phyloP scores from a whole-genome alignment of 2,329 filamentous ascomycete genomes.

The Ophiobolus disseminans region DNA sequence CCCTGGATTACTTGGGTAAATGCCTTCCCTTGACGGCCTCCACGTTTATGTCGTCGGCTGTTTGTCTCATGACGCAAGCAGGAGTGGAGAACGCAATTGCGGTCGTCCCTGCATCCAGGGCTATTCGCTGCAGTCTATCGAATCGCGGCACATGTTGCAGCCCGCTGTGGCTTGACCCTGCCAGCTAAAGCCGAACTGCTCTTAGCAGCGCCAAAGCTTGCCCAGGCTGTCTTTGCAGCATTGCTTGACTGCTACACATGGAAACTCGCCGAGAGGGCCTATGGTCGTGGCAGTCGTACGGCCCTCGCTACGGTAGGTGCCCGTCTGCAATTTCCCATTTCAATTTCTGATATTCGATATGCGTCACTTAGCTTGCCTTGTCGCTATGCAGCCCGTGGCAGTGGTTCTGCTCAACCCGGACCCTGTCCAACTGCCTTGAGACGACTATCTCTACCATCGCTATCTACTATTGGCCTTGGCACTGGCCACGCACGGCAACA shows the following conservation, averaged over 20 bases:
- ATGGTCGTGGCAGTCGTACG: constrained; percentile 68
- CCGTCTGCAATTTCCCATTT: constrained; percentile 17
- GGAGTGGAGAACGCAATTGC: constrained; percentile 91
- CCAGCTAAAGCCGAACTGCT: constrained; percentile 71
- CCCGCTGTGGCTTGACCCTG: constrained; percentile 60
- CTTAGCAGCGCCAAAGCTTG: constrained; percentile 72
- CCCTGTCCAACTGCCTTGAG: constrained; percentile 93
- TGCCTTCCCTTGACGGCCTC: constrained; percentile 11
- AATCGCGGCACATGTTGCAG: constrained; percentile 64
- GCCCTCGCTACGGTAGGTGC: constrained; percentile 74
- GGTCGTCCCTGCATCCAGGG: constrained; percentile 89
- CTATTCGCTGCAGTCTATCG: constrained; percentile 82
- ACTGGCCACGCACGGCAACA: constrained; percentile 53
- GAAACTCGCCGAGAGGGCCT: constrained; percentile 76
- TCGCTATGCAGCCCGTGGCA: constrained; percentile 86
- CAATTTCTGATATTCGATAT: constrained; percentile 29
- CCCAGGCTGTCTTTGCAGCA: constrained; percentile 81
- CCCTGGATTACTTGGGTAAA: constrained; percentile 96
- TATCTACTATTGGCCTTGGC: constrained; percentile 87
- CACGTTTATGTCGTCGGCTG: constrained; percentile 8
- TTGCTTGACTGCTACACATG: constrained; percentile 86
- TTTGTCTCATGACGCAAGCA: constrained; percentile 53
- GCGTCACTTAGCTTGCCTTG: constrained; percentile 67
- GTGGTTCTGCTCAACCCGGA: constrained; percentile 93
- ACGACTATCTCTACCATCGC: constrained; percentile 84